Conservation (phyloP, 805 yeast species). For the Saccharomyces cerevisiae region DNA sequence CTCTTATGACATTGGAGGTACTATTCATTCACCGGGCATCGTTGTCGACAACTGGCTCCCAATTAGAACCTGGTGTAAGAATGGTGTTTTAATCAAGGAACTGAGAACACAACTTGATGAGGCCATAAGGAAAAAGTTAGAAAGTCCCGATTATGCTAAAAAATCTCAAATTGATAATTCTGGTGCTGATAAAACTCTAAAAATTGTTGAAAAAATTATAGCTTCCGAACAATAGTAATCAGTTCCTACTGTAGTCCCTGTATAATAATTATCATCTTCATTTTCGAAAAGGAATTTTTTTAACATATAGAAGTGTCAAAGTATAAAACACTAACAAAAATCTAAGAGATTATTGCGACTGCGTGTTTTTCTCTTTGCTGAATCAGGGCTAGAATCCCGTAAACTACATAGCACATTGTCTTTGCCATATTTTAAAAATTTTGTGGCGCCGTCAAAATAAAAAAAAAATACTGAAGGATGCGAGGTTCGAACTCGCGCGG, state of each 20-base stretch:
- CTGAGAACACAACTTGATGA: conserved; percentile 58
- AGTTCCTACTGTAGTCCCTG: not conserved
- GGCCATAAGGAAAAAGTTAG: conserved; percentile 55
- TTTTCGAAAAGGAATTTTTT: no score
- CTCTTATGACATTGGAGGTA: conserved; percentile 43
- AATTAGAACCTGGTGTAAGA: conserved; percentile 85
- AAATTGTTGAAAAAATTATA: conserved; percentile 34
- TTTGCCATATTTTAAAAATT: not conserved
- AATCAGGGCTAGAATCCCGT: not conserved
- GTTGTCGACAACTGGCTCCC: conserved; percentile 87
- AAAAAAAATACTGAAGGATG: conserved; percentile 26
- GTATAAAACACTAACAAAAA: not conserved
- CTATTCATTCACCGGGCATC: conserved; percentile 68
- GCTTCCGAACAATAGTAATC: conserved; percentile 10
- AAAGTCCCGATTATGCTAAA: conserved; percentile 35
- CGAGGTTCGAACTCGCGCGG: conserved; percentile 36
- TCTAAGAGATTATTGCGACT: not conserved
- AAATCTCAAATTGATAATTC: conserved; percentile 7
- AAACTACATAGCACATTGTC: not conserved
- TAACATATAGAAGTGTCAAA: not conserved
- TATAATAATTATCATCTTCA: not conserved
- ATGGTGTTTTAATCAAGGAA: conserved; percentile 75
- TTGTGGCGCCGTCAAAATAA: not conserved
- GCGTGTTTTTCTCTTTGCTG: not conserved
- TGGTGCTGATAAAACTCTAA: conserved; percentile 32